These are phyloP conservation scores for Penicillium herquei DNA, from an alignment of 495 filamentous ascomycete genomes.

Conservation along the genomic window DNA sequence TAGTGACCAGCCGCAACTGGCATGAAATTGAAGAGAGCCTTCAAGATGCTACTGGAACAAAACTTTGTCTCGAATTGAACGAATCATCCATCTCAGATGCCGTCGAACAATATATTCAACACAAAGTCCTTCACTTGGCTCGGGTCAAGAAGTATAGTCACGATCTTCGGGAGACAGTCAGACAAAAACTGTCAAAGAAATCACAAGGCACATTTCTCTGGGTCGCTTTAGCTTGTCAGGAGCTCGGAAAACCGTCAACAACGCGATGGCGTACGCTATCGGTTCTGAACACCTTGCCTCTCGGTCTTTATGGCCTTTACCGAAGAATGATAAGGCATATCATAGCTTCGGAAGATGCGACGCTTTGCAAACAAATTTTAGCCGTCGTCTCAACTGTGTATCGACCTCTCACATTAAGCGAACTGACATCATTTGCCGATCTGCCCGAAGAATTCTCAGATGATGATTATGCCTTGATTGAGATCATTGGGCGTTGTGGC, in stretches of 20 bases:
- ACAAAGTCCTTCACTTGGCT: slow-evolving; percentile 27
- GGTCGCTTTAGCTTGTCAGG: slow-evolving; percentile 28
- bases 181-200: slow-evolving; percentile 15
- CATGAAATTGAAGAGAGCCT: slow-evolving; percentile 18
- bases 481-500: slow-evolving; percentile 15
- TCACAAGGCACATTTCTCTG: slow-evolving; percentile 34
- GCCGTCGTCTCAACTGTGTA: slow-evolving; percentile 18
- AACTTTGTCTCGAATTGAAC: no score
- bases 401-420: slow-evolving; percentile 26
- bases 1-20: slow-evolving; percentile 31
- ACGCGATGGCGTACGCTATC: background rate
- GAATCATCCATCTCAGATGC: background rate
- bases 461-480: background rate
- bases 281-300: slow-evolving; percentile 8
- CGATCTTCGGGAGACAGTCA: slow-evolving; percentile 11
- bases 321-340: slow-evolving; percentile 17
- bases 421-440: slow-evolving; percentile 20
- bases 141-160: slow-evolving; percentile 4
- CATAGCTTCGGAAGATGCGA: slow-evolving; percentile 1
- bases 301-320: slow-evolving; percentile 14
- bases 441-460: background rate
- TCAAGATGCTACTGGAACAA: background rate
- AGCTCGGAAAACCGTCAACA: slow-evolving; percentile 11
- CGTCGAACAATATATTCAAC: slow-evolving; percentile 31
- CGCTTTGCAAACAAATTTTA: slow-evolving; percentile 14